These are phyloP conservation scores for Pichia sp. DNA, from an alignment of 1,139 yeast genomes.

Conservation along the genomic window DNA sequence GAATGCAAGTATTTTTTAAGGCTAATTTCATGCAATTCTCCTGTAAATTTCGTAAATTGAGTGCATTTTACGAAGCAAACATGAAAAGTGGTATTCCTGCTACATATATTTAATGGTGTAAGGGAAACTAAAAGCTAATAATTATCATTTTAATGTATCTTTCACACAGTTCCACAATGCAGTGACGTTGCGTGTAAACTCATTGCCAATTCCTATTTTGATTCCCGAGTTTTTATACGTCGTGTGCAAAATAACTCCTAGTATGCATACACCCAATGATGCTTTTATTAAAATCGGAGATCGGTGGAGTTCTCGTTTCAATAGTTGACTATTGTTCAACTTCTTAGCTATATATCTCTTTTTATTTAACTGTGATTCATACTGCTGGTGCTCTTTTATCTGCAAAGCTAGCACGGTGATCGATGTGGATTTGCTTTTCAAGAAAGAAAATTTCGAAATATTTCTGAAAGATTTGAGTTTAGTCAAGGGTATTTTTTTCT, in stretches of 20 bases:
- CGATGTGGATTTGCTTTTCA: slow-evolving; percentile 18
- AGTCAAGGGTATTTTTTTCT: slow-evolving; percentile 32
- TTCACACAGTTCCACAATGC: background rate
- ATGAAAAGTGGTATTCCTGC: too few species aligned
- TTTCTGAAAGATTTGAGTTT: slow-evolving; percentile 19
- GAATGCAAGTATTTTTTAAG: too few species aligned
- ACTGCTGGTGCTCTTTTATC: slow-evolving; percentile 6
- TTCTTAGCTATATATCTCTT: slow-evolving; percentile 1
- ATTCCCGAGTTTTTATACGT: background rate
- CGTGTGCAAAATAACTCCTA: slow-evolving; percentile 16
- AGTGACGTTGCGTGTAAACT: background rate
- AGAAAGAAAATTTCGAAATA: slow-evolving; percentile 28
- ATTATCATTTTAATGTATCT: background rate
- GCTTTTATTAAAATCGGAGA: slow-evolving; percentile 20
- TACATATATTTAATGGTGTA: background rate
- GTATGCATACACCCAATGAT: slow-evolving; percentile 26
- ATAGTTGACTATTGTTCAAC: background rate
- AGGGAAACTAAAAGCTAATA: background rate
- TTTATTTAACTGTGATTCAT: slow-evolving; percentile 1
- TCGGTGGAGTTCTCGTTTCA: background rate
- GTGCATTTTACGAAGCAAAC: too few species aligned
- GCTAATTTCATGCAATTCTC: too few species aligned
- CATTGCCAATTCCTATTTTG: slow-evolving; percentile 3
- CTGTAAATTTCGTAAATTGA: too few species aligned
- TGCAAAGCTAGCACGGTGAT: slow-evolving; percentile 19